A percentile compares a stretch with the other conserved stretches of the same genome.
These are phyloP conservation scores for Plasmopara muralis DNA, from an alignment of 352 stramenopile genomes.

Conservation along the genomic window DNA sequence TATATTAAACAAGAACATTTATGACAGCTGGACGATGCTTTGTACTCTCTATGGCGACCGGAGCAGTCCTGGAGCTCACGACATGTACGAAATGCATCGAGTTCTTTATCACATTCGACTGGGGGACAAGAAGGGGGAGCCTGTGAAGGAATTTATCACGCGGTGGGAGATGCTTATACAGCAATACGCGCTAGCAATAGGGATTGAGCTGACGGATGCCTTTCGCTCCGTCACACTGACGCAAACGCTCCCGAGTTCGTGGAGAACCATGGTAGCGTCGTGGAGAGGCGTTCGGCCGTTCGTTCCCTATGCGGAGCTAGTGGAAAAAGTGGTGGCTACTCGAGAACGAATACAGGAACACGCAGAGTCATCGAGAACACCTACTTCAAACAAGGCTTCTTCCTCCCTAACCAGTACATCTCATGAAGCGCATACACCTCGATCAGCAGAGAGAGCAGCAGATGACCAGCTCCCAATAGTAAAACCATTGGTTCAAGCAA, in stretches of 20 bases:
- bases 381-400: slow-evolving; percentile 1
- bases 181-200: slow-evolving; percentile 32
- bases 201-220: slow-evolving; percentile 34
- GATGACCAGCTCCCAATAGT: slow-evolving; percentile 5
- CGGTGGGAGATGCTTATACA: slow-evolving; percentile 35
- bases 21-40: slow-evolving; percentile 41
- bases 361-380: slow-evolving; percentile 8
- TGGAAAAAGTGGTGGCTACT: slow-evolving; percentile 28
- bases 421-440: slow-evolving; percentile 5
- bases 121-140: slow-evolving; percentile 38
- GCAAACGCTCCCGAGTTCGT: slow-evolving; percentile 28
- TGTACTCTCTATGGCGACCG: slow-evolving; percentile 37
- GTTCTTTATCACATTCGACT: slow-evolving; percentile 37
- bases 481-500: slow-evolving; percentile 6
- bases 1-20: slow-evolving; percentile 47
- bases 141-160: slow-evolving; percentile 31
- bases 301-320: slow-evolving; percentile 35
- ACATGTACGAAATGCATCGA: slow-evolving; percentile 40
- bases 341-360: slow-evolving; percentile 18
- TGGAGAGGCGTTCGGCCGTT: slow-evolving; percentile 35
- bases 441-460: slow-evolving; percentile 1
- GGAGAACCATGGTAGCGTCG: slow-evolving; percentile 20
- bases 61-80: slow-evolving; percentile 21
- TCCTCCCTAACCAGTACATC: slow-evolving; percentile 1
- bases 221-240: slow-evolving; percentile 34